Base-by-base conservation (phyloP, 2,329 filamentous ascomycete species). In the Arthrobotrys sphaeroides region DNA sequence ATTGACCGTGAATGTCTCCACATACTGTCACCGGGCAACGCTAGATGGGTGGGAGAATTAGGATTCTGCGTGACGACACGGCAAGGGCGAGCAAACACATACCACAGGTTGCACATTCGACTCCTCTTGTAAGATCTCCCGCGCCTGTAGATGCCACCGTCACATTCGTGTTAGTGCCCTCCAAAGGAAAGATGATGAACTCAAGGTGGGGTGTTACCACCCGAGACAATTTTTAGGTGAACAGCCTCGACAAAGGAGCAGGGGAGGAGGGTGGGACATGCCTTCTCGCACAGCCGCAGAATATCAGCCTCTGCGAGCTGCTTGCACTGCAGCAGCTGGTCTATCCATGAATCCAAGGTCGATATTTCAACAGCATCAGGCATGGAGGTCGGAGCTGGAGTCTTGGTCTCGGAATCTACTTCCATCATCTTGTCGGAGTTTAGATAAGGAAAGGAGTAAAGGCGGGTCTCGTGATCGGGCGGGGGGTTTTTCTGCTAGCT, bases 21-120 rank as follows among this genome's bases (percentile, higher is more conserved):
- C 95, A 98, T 77, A 99, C 95, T 68, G 95, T 99, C 79, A 98
- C 95, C 47, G 95, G 95, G 83, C 94, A 98, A 94, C 97, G 97
- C 91, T 94, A 80, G 66, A 72, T 4, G 18, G 79, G 36, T 77
- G 55, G 77, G 78, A 73, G 79, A 79, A 79, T 78, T 22, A 36
- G 61, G 49, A 45, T 51, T 42, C 47, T 51, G 59, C 40, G 53
- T 49, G 59, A 47, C 45, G n/a, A 16, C 28, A 18, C n/a, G 20
- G 24, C 20, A 7, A 33, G 55, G 28, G 12, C 18, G 22, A 24
- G 13, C 42, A 40, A 73, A 84, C 88, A n/a, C n/a, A 82, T 92
- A 97, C 94, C 85, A 99, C 95, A 83, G 95, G 95, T 86, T 99
- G 95, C 78, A 99, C 95, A 82, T 99, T 99, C 69, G 94, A 97